Evolutionary conservation across 345 rosid species (phyloP), one percentile per base, ranked within the genome.

Genomic region (Odontarrhena argentea): DNA sequence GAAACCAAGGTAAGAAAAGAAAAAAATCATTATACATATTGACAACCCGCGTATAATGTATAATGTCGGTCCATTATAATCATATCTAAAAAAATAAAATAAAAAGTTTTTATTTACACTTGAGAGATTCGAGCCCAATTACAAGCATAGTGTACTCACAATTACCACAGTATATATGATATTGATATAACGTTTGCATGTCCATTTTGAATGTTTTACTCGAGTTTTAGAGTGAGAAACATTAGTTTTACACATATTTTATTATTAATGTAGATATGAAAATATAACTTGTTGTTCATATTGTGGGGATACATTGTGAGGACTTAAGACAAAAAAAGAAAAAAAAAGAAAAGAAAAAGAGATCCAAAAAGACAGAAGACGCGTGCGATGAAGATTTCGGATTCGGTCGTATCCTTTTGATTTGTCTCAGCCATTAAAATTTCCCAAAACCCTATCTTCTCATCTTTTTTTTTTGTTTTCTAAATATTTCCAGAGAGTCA

Each of bases 361-460:
- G 60, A 63, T 30, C 26, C 36, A 63, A 63, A 55, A 71, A 47
- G 60, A 71, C 76, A 71, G 65, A 71, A 64, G 65, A 73, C 26
- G 62, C 72, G 9, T 73, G 67, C 62, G 59, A 65, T 49, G 67
- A 52, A 47, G 65, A 63, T 71, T 63, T 58, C 67, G 42, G 48
- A 65, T 59, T 73, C n/a, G 68, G 40, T 60, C 68, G 77, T 60
- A 73, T 73, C 77, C 67, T 73, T 56, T 73, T 53, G 67, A 66
- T 52, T 73, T 66, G 43, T 73, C 77, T 73, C 68, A 66, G 63
- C 77, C 77, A 45, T 60, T 66, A 45, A 60, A 18, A 2, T 28
- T 44, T 46, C 45, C 63, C 38, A 12, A 60, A 53, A 73, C 49
- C 67, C 67, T 66, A 73, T 67, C 72, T 58, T 45, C 68, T 45